Base-by-base conservation (phyloP, 169 alveolate genomes). In the Plasmodium malariae region DNA sequence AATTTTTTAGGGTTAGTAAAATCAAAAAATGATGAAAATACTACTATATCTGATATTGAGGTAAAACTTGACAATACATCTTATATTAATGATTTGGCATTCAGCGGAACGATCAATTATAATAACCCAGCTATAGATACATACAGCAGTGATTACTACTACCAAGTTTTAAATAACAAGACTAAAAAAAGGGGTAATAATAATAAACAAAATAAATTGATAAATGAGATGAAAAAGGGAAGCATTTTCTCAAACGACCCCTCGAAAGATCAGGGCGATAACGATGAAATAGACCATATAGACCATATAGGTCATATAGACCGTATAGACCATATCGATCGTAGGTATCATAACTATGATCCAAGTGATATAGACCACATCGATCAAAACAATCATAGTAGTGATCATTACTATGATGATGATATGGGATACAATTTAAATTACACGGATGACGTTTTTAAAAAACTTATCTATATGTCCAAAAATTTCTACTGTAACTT, bases 1-100 rank as follows among this genome's bases (percentile, higher is more conserved):
- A 19, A 54, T 49, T 68, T 73, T 60, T 54, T 67, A 70, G 60
- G 62, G 49, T 73, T 78, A 51, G 68, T 34, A 4, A 67, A 88
- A 43, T 51, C 70, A 7, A 48, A 26, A 43, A 54, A 67, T 65
- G 26, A 32, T 49, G 3, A 36, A 3, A 26, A n/a, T 21, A 26
- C 4, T 6, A 19, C 48, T 11, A 28, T 74, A 28, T 60, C 71
- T 7, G 17, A 30, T 74, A 63, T 19, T 0, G 28, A 28, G 28
- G 21, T 80, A 21, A 30, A 57, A 26, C 36, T 32, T n/a, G 36
- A 51, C 7, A 71, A n/a, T 9, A 43, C 28, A 57, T 30, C 7
- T 57, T 37, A 5, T 37, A 57, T 30, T 43, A 57, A 37, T 30
- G 28, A 57, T 1, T 14, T 37, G 34, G 34, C 48, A 57, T 57